Percentiles rank a stretch among this genome's conserved stretches.
These are phyloP conservation scores for Mycena indigotica DNA, from an alignment of 768 basidiomycete species.

Conservation along the genomic window DNA sequence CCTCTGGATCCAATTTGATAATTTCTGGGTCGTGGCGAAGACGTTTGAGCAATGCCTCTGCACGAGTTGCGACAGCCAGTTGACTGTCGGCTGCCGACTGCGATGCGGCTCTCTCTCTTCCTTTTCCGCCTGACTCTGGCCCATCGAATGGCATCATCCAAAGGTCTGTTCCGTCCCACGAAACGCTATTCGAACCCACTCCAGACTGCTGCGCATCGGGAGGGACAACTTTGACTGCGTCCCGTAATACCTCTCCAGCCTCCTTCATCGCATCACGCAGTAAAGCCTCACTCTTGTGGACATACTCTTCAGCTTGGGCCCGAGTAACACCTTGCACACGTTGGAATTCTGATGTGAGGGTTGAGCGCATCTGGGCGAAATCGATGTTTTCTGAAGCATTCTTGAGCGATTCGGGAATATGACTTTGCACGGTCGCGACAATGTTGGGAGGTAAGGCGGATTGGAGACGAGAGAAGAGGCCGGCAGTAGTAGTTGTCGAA, in stretches of 20 bases:
- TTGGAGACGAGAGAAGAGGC: constrained; percentile 70
- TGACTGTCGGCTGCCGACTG: constrained; percentile 38
- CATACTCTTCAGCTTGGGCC: constrained; percentile 84
- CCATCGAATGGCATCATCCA: constrained; percentile 68
- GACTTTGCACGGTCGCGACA: constrained; percentile 64
- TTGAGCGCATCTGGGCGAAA: constrained; percentile 65
- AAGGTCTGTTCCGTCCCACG: constrained; percentile 88
- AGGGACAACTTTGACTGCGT: constrained; percentile 91
- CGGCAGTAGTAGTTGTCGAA: constrained; percentile 24
- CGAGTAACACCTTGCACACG: constrained; percentile 74
- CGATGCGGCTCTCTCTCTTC: constrained; percentile 30
- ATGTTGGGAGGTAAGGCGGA: constrained; percentile 75
- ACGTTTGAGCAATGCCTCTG: constrained; percentile 73
- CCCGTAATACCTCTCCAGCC: constrained; percentile 78
- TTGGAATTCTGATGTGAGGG: constrained; percentile 65
- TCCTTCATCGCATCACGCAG: constrained; percentile 74
- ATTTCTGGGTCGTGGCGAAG: constrained; percentile 76
- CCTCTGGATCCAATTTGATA: constrained; percentile 73
- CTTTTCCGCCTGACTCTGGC: constrained; percentile 39
- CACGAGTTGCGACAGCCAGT: constrained; percentile 68
- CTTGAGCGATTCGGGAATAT: constrained; percentile 67
- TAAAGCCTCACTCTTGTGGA: constrained; percentile 69
- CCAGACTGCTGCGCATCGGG: constrained; percentile 55
- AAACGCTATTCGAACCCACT: constrained; percentile 24
- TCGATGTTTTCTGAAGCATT: constrained; percentile 65